Base-by-base conservation (phyloP, 495 filamentous ascomycete genomes). In the Daldinia grandis region DNA sequence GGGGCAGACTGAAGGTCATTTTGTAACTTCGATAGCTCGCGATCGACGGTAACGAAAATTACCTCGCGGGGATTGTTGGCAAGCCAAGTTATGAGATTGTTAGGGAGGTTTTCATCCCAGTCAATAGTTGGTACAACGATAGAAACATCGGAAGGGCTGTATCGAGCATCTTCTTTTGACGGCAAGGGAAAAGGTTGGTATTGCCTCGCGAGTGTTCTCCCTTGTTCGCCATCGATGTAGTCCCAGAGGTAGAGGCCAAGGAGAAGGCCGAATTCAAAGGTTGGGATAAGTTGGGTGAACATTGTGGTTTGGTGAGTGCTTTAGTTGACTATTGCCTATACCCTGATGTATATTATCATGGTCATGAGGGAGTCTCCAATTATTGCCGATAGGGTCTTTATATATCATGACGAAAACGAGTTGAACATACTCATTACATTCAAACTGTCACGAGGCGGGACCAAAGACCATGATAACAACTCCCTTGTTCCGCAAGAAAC, bases 211-310 rank as follows among this genome's bases (percentile, higher is more conserved):
- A 55, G 50, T 0, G 2, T 24, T 4, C 42, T 21, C 8, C 25
- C 49, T 30, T 53, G 49, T 30, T 31, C 8, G 37, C 62, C 40
- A 14, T 73, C 70, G 49, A 31, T 10, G 19, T 53, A 58, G 55
- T 73, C 70, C 70, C 70, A 73, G 14, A 66, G 2, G 38, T 73
- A 69, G 3, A 68, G 69, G 1, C 53, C 54, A 9, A 37, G 24
- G 6, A 71, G 27, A 35, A 31, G 25, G 14, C 33, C 24, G 4
- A 57, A 5, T 3, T 44, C 31, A 8, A 40, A 15, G 12, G 56
- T 5, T 1, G 1, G 28, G 7, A 47, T 8, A 3, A 19, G 42
- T 47, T 47, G 17, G 42, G 7, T 21, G 42, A 47, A 24, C 42
- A 47, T 47, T 47, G 19, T 24, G 19, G 5, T 47, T 47, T 21